Evolutionary conservation across 2,329 filamentous ascomycete genomes (phyloP), one percentile per base, ranked within the genome.

Genomic region (Colletotrichum lini): DNA sequence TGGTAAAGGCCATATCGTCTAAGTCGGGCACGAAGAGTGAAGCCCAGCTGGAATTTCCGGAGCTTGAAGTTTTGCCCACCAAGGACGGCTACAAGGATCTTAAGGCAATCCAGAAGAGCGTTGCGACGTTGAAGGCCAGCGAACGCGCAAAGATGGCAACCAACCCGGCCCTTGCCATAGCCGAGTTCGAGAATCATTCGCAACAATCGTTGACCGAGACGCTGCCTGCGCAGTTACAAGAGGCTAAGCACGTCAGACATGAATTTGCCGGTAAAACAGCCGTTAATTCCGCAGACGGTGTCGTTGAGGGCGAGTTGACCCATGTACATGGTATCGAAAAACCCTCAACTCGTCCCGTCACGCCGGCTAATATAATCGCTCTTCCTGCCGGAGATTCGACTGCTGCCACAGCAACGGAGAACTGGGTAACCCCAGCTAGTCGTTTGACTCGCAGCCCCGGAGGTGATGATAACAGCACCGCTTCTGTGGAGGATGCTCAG

Each of bases 1-100:
- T 80, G n/a, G 72, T 64, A 61, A 78, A 75, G 65, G 70, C 80
- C n/a, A 59, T 78, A 16, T 72, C 75, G 16, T 58, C 72, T 16
- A 72, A 60, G 47, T 23, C 65, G 2, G 62, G 49, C 30, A 26
- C 4, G 30, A 52, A 65, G 9, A 45, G 60, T 13, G 21, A 30
- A 16, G 61, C 45, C 18, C 45, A 75, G 66, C 67, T 80, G 9
- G 80, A 81, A 57, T 81, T 81, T n/a, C 80, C 79, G 0, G 80
- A 81, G 59, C 77, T 82, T 9, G 79, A 82, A 64, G 76, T 81
- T 45, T 74, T 79, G 49, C 79, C 80, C 8, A 78, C 76, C 52
- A 74, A 75, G n/a, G 76, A 73, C 18, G 75, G 77, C 1, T 80
- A 78, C 61, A 75, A 76, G 63, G 80, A 81, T 52, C 61, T 81